Percentiles rank a stretch among this genome's conserved stretches.
Evolutionary conservation across 768 basidiomycete genomes (phyloP).

Genomic region (Termitomyces sp.): DNA sequence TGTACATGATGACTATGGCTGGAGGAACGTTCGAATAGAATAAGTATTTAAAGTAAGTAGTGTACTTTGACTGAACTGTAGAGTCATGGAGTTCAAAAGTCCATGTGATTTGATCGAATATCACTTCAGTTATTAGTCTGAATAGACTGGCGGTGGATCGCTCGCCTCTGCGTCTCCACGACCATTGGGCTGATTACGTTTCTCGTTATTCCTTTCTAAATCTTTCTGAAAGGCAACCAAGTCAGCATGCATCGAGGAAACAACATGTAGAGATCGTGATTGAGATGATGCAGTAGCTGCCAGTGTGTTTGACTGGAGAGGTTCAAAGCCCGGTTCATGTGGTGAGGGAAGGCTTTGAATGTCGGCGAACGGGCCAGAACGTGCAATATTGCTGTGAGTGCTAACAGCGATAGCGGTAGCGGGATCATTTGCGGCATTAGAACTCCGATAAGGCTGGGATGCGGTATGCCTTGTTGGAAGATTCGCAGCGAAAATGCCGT

Average conservation of each 20-base stretch:
- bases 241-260: not conserved
- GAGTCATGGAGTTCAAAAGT: not conserved
- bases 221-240: not conserved
- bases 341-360: not conserved
- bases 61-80: not conserved
- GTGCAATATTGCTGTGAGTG: not conserved
- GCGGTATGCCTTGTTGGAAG: not conserved
- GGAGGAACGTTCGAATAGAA: not conserved
- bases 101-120: not conserved
- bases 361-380: not conserved
- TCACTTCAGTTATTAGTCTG: not conserved
- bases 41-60: not conserved
- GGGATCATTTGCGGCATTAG: not conserved
- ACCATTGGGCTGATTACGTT: conserved; percentile 7
- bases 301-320: not conserved
- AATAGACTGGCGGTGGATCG: conserved; percentile 8
- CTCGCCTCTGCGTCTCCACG: conserved; percentile 1
- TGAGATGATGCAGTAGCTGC: not conserved
- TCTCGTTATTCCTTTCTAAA: conserved; percentile 8
- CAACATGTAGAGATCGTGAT: not conserved
- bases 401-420: not conserved
- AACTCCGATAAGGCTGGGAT: conserved; percentile 2
- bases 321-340: not conserved
- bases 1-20: conserved; percentile 1
- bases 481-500: not conserved